A percentile compares a stretch with the other conserved stretches of the same genome.
phyloP scores from a whole-genome alignment of 1,284 basidiomycete species.

The Trametes hirsuta region DNA sequence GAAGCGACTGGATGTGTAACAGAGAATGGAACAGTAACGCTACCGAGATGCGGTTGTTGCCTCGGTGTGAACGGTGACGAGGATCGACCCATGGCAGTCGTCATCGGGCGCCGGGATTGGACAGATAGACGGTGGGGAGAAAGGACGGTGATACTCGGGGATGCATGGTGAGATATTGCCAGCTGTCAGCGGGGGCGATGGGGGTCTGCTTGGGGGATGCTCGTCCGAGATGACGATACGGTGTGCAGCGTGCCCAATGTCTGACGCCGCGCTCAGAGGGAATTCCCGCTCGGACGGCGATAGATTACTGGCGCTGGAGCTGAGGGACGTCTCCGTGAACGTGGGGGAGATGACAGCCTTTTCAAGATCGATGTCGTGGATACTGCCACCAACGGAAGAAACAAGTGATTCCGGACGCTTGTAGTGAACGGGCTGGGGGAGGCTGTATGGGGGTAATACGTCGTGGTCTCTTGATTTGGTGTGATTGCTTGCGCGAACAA shows the following conservation, averaged over 20 bases:
- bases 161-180: neutral
- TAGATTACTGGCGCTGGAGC: neutral
- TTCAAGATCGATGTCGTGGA: conserved; percentile 15
- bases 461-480: too few species aligned
- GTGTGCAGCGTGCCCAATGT: neutral
- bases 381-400: conserved; percentile 1
- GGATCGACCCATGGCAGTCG: too few species aligned
- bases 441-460: conserved; percentile 2
- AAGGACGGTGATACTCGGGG: neutral
- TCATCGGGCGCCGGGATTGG: too few species aligned
- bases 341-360: neutral
- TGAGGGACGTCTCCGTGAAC: neutral
- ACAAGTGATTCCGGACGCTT: conserved; percentile 7
- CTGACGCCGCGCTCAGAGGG: neutral
- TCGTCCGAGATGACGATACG: conserved; percentile 12
- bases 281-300: neutral
- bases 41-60: too few species aligned
- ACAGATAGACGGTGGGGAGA: neutral
- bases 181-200: neutral
- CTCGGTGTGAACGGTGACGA: too few species aligned
- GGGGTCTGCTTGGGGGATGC: conserved; percentile 4
- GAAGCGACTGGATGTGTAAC: too few species aligned
- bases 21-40: too few species aligned
- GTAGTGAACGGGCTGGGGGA: neutral
- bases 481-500: too few species aligned